Evolutionary conservation across 192 early-diverging fungal species (phyloP).

Genomic region (Diversispora epigaea): DNA sequence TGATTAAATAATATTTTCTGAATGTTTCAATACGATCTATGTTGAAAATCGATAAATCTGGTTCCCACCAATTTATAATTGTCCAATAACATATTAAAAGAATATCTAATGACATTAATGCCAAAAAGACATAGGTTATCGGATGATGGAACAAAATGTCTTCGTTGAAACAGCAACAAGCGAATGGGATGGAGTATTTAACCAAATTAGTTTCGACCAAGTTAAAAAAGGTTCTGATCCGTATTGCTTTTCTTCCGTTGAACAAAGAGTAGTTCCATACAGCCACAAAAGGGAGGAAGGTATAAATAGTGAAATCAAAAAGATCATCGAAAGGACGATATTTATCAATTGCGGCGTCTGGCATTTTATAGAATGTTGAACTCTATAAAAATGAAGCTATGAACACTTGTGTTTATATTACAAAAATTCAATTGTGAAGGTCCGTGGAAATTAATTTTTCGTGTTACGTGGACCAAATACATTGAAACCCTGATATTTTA

Average conservation of each 20-base stretch:
- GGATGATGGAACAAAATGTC: slow-evolving; percentile 15
- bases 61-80: neutral
- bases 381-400: no score
- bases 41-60: slow-evolving; percentile 8
- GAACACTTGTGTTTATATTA: no score
- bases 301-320: neutral
- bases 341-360: no score
- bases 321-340: neutral
- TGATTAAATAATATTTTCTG: neutral
- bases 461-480: no score
- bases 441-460: no score
- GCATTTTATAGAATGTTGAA: no score
- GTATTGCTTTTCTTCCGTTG: slow-evolving; percentile 14
- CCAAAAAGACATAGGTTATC: slow-evolving; percentile 11
- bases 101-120: slow-evolving; percentile 6
- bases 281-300: slow-evolving; percentile 1
- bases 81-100: slow-evolving; percentile 4
- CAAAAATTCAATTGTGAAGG: no score
- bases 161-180: slow-evolving; percentile 16
- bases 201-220: slow-evolving; percentile 22
- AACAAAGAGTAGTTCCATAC: slow-evolving; percentile 10
- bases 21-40: slow-evolving; percentile 13
- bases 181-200: slow-evolving; percentile 14
- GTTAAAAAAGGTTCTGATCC: slow-evolving; percentile 1
- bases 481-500: no score